Base-by-base conservation (phyloP, 257 asterid species). In the Capsicum baccatum region DNA sequence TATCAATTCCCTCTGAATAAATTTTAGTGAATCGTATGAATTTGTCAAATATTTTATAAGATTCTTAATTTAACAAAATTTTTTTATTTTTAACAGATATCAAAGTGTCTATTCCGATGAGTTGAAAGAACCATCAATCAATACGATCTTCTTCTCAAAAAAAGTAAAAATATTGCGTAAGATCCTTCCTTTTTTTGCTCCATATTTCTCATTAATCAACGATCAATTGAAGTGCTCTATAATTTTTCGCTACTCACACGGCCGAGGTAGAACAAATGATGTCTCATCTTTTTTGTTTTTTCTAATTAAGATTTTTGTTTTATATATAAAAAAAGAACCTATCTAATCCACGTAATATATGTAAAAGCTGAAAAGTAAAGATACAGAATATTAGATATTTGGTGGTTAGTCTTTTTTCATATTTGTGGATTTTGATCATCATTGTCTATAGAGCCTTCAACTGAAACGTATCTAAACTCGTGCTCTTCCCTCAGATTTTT, bases 381-480 rank as follows among this genome's bases (percentile, higher is more conserved):
- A 37, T 3, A 67, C 3, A 6, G 11, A 67, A 12, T 50, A 68
- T 9, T 0, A 37, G 44, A 74, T 12, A 21, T 6, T 74, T 74
- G 60, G 5, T 74, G 60, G 62, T 74, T 73, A 15, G 39, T 21
- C 47, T 26, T 26, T 26, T 26, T 26, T 26, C 33, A 26, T 50
- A 50, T 21, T 74, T 8, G 3, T 13, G 42, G 70, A 63, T 63
- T 63, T 26, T 63, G 39, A 26, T 63, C 70, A 58, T 58, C 64
- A 26, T 63, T 63, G 44, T 5, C 21, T 8, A 55, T 55, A 12
- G 4, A 9, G 42, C 44, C 13, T 64, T 64, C 5, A 21, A 50
- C 81, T 19, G 44, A 21, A 50, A 50, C 62, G 8, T 50, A 74
- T 76, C 81, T 76, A 0, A 76, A 52, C 81, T 74, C 81, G 62